Base-by-base conservation (phyloP, 805 yeast genomes). In the Zygosaccharomyces pseudorouxii region DNA sequence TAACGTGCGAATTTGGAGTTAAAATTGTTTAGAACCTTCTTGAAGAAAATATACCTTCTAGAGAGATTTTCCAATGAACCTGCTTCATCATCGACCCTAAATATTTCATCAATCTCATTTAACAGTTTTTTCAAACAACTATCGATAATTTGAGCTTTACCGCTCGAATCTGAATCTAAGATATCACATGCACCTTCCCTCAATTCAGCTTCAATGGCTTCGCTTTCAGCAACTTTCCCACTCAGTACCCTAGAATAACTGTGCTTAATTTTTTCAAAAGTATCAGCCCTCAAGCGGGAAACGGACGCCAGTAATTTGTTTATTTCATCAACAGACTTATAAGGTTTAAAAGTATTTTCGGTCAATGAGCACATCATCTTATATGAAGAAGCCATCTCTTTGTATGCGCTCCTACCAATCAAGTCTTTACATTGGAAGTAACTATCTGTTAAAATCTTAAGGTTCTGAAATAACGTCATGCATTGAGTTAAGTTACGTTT, bases 11-110 rank as follows among this genome's bases (percentile, higher is more conserved):
- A 80, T 28, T 73, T 74, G 1, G 78, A 64, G 50, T 80, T 82
- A 55, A 82, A 80, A 33, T 75, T 73, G 46, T 75, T 76, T 50
- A 92, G 68, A 1, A 87, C 76, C 55, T 86, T 82, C 55, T 84
- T 82, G 67, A 88, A 86, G 64, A 85, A 92, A 28, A 89, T 78
- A 64, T 81, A 93, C 42, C 99, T 72, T 55, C 97, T 72, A 27
- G 80, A 76, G 45, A 93, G 68, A 65, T 93, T 93, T 50, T 93
- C 99, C 51, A 93, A 70, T 4, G 95, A 84, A 0, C 97, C 97
- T 0, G 99, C 99, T 67, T 93, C 99, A 57, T 89, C 97, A 11
- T 81, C 75, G 8, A 82, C 74, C 46, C 80, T 77, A 68, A 93
- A 93, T 9, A 93, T 88, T 19, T 79, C 70, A 30, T 76, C 76